These are phyloP conservation scores for Venturia nashicola DNA, from an alignment of 2,329 filamentous ascomycete species.

Conservation along the genomic window DNA sequence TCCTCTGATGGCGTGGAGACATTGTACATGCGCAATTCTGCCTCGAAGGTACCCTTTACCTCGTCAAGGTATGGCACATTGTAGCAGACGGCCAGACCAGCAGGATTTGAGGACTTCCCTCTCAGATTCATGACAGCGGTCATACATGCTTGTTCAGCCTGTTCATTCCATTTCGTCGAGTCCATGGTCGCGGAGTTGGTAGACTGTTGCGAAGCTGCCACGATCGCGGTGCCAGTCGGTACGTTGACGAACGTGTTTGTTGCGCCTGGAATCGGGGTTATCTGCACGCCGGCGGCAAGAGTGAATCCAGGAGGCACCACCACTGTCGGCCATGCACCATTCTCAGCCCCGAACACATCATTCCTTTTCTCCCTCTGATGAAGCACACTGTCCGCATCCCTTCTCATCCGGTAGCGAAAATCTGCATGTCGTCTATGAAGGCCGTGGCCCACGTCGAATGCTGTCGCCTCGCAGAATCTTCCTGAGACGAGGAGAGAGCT, in stretches of 20 bases:
- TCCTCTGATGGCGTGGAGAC: conserved; percentile 44
- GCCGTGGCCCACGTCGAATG: neutral
- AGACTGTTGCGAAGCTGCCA: conserved; percentile 7
- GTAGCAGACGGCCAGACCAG: conserved; percentile 71
- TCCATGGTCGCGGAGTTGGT: neutral
- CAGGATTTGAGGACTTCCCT: conserved; percentile 52
- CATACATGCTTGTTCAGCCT: conserved; percentile 43
- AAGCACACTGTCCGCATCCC: conserved; percentile 3
- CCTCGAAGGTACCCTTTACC: conserved; percentile 57
- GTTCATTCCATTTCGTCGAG: conserved; percentile 19
- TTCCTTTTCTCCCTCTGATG: conserved; percentile 5
- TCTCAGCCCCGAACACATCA: conserved; percentile 9
- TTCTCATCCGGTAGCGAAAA: conserved; percentile 6
- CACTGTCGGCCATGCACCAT: conserved; percentile 9
- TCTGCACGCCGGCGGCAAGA: conserved; percentile 7
- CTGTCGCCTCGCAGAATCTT: neutral
- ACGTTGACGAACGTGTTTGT: neutral
- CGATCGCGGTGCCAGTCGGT: conserved; percentile 3
- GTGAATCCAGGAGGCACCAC: conserved; percentile 9
- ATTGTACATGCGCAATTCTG: conserved; percentile 64
- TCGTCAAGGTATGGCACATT: conserved; percentile 63
- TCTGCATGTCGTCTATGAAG: conserved; percentile 5
- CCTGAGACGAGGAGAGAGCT: conserved; percentile 1
- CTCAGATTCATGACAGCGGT: conserved; percentile 42
- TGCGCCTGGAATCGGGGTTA: conserved; percentile 3